These are phyloP conservation scores for Globisporangium paroecandrum DNA, from an alignment of 352 stramenopile species.

Conservation along the genomic window DNA sequence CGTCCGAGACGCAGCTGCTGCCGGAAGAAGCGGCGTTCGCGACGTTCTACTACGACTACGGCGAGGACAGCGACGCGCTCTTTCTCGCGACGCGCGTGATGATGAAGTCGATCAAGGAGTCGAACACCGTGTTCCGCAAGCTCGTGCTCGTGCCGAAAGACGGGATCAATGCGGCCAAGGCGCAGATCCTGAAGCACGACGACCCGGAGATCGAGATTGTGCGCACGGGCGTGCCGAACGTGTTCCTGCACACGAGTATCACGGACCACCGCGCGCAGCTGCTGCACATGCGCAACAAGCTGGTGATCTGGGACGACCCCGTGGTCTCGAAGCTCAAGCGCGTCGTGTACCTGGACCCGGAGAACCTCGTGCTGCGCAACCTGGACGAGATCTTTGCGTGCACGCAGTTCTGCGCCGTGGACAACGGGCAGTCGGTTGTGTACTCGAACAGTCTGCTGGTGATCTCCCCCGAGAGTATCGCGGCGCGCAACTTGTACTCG, in stretches of 20 bases:
- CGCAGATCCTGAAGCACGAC: constrained; percentile 41
- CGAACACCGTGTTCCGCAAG: constrained; percentile 56
- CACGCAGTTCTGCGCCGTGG: constrained; percentile 72
- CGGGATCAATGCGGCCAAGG: constrained; percentile 38
- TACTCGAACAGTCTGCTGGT: constrained; percentile 83
- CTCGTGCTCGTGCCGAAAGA: constrained; percentile 73
- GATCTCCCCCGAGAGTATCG: constrained; percentile 66
- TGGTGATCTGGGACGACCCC: constrained; percentile 78
- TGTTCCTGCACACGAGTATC: constrained; percentile 56
- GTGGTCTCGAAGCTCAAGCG: constrained; percentile 58
- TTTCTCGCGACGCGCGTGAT: constrained; percentile 26
- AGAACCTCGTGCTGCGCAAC: constrained; percentile 78
- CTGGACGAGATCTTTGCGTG: constrained; percentile 83
- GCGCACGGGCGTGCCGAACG: constrained; percentile 57
- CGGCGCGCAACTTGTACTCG: constrained; percentile 70
- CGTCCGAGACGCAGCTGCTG: constrained; percentile 2
- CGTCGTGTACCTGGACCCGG: constrained; percentile 72
- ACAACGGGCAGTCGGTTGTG: constrained; percentile 79
- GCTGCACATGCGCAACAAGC: constrained; percentile 81
- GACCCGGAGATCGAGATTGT: constrained; percentile 68
- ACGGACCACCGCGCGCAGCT: constrained; percentile 67
- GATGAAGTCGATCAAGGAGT: constrained; percentile 19
- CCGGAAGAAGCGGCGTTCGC: constrained; percentile 23
- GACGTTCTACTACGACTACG: constrained; percentile 29
- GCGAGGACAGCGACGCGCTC: constrained; percentile 23